Evolutionary conservation across 257 asterid species (phyloP), one percentile per base, ranked within the genome.

Genomic region (Solanum etuberosum): DNA sequence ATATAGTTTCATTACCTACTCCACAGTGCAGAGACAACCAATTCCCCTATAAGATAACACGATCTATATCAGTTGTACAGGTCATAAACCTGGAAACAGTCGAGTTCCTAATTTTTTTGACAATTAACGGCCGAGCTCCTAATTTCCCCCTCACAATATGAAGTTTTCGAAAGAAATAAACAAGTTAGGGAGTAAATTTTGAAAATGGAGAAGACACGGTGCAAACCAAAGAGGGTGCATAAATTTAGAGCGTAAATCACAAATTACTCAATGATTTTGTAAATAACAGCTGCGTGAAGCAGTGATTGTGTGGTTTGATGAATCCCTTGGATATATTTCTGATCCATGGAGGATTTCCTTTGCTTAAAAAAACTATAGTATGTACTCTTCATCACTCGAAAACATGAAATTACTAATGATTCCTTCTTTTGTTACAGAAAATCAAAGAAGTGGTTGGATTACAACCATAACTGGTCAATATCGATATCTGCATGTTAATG

Each of bases 371-470:
- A 48, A 2, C 5, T 29, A 1, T 18, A 15, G 0, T 18, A 48
- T 48, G 40, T 29, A 29, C 8, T 29, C 29, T 46, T 81, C 29
- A 46, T 31, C 6, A 48, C 6, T 29, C 12, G 11, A 29, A 81
- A 29, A 31, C 68, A 81, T 81, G 29, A 46, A 31, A 20, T 29
- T 18, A 29, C 85, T 3, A 81, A 18, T 5, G 67, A 73, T 54
- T 70, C 76, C 27, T 27, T 20, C 31, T 76, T n/a, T 80, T 84
- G 84, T 88, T 77, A 48, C 93, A 91, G 93, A 29, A 86, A 67
- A 35, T 88, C 42, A 80, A 13, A 61, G 65, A 67, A 27, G 23
- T 83, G 89, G 91, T 32, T 76, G 43, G 27, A 13, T 78, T 51
- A 43, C 71, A 87, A 87, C 70, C 54, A 59, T 68, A n/a, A 77